Evolutionary conservation across 352 stramenopile species (phyloP).

Genomic region (Phytophthora megakarya): DNA sequence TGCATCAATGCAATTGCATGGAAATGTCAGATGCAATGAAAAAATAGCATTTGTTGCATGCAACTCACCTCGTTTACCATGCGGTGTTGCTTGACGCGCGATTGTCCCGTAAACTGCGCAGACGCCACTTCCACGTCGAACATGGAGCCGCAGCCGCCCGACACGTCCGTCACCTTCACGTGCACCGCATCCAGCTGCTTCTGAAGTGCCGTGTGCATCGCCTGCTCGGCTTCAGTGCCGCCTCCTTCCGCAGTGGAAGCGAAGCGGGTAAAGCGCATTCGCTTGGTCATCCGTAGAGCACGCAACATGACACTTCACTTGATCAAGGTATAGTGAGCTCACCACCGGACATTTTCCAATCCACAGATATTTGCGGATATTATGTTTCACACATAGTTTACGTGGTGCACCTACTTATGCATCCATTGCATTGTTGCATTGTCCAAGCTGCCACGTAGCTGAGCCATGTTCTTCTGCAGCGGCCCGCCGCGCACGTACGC

Average conservation of each 20-base stretch:
- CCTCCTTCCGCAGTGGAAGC: constrained; percentile 28
- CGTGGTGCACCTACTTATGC: not conserved
- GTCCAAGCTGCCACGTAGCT: constrained; percentile 17
- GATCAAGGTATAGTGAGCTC: constrained; percentile 3
- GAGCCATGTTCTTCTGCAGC: constrained; percentile 74
- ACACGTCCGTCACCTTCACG: constrained; percentile 88
- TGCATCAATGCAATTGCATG: too few species aligned
- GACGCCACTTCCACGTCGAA: constrained; percentile 89
- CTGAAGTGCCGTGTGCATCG: constrained; percentile 71
- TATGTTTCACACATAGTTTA: too few species aligned
- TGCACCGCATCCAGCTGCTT: constrained; percentile 68
- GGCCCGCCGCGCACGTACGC: constrained; percentile 71
- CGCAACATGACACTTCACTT: constrained; percentile 24
- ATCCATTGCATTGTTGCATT: not conserved
- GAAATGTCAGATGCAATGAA: not conserved
- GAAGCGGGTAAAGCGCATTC: too few species aligned
- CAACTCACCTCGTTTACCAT: constrained; percentile 81
- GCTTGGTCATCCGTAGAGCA: constrained; percentile 31
- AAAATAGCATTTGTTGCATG: not conserved
- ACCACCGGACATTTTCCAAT: constrained; percentile 14
- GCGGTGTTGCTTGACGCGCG: constrained; percentile 87
- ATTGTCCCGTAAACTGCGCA: constrained; percentile 74
- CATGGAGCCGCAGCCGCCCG: constrained; percentile 89
- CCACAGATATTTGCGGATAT: too few species aligned
- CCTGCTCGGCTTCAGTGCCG: constrained; percentile 55